A percentile compares a stretch with the other conserved stretches of the same genome.
phyloP scores from a whole-genome alignment of 2,329 filamentous ascomycete species.

The Trichophaea hybrida region DNA sequence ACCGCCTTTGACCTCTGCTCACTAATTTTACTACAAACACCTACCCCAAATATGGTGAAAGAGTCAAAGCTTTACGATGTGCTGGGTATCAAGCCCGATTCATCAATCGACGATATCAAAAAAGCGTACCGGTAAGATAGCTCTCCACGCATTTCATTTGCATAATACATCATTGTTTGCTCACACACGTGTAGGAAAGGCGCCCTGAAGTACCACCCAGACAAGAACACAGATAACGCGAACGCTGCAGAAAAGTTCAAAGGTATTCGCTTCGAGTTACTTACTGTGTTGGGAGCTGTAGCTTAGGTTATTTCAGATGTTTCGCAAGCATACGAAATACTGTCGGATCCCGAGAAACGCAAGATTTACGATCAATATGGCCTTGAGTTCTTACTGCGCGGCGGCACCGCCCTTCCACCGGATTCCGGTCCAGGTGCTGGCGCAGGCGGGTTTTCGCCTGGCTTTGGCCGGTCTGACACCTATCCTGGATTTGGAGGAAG shows the following conservation, averaged over 20 bases:
- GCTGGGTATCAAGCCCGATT: slow-evolving; percentile 62
- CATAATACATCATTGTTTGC: slow-evolving; percentile 9
- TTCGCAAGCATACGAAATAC: slow-evolving; percentile 93
- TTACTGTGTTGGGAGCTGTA: slow-evolving; percentile 13
- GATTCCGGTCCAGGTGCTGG: slow-evolving; percentile 36
- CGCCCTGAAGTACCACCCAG: slow-evolving; percentile 56
- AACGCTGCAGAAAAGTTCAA: slow-evolving; percentile 88
- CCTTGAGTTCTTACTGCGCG: slow-evolving; percentile 78
- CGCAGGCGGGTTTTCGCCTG: slow-evolving; percentile 46
- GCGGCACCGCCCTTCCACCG: slow-evolving; percentile 52
- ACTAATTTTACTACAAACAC: neutral
- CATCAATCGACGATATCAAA: slow-evolving; percentile 87
- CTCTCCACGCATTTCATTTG: slow-evolving; percentile 7
- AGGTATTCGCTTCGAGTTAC: slow-evolving; percentile 32
- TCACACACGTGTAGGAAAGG: slow-evolving; percentile 25
- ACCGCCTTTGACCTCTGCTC: neutral
- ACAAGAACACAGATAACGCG: slow-evolving; percentile 93
- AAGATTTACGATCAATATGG: slow-evolving; percentile 91
- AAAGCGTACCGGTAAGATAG: slow-evolving; percentile 76
- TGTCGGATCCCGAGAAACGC: slow-evolving; percentile 92
- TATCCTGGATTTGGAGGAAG: slow-evolving; percentile 38
- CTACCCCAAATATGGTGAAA: slow-evolving; percentile 54
- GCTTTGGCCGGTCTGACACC: slow-evolving; percentile 29
- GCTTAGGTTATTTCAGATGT: slow-evolving; percentile 44
- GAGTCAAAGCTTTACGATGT: slow-evolving; percentile 93